Conservation (phyloP, 2,329 filamentous ascomycete species). For the Epichloe sp. region DNA sequence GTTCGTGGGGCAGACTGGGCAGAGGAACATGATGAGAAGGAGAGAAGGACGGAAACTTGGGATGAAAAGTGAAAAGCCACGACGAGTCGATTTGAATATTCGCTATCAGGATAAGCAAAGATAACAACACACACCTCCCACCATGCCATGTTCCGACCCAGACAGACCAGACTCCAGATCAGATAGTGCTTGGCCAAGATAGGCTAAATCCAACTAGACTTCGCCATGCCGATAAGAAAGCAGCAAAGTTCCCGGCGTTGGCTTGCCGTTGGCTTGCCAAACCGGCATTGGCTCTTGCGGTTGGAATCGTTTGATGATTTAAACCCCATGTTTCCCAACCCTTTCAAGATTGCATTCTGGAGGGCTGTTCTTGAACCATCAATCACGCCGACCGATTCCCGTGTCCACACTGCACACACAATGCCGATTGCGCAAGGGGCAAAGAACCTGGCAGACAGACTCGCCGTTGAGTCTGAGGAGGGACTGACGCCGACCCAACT, state of each 20-base stretch:
- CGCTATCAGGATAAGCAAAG: neutral
- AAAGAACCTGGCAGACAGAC: slow-evolving; percentile 38
- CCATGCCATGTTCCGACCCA: too few relatives aligned
- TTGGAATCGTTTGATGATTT: too few relatives aligned
- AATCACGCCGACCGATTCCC: neutral
- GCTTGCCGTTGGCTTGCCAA: neutral
- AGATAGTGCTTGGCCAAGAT: neutral
- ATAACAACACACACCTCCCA: neutral
- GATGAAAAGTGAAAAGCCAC: neutral
- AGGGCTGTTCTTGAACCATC: neutral
- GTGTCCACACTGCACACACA: neutral
- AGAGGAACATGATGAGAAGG: neutral
- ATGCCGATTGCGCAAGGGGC: slow-evolving; percentile 9
- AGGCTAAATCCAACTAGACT: neutral
- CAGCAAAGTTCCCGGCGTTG: neutral
- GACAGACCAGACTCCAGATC: neutral
- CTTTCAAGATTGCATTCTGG: neutral
- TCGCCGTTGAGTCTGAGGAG: slow-evolving; percentile 62
- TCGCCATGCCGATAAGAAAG: neutral
- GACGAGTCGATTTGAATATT: neutral
- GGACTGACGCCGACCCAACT: slow-evolving; percentile 67
- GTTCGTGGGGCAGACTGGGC: neutral
- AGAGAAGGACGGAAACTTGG: too few relatives aligned
- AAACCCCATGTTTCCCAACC: neutral
- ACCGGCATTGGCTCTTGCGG: neutral